Evolutionary conservation across 1,139 yeast species (phyloP), one percentile per base, ranked within the genome.

Genomic region (Kurtzmaniella quercitrusa): DNA sequence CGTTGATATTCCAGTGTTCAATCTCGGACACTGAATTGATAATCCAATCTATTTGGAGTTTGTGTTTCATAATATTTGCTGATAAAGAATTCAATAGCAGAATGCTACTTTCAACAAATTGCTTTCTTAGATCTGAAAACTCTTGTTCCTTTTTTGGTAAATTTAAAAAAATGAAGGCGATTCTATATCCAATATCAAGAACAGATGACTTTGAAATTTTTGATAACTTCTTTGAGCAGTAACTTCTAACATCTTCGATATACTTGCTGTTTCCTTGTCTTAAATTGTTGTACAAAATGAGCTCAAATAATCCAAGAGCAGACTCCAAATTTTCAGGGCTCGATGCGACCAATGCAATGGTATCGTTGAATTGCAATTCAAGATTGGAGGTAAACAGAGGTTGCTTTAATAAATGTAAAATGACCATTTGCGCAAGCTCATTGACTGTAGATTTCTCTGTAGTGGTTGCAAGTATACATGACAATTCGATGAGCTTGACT

Each of bases 311-410:
- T 0, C 52, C 50, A 40, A 46, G 41, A 1, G 62, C 45, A 8
- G 48, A 18, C 11, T 31, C 37, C 41, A 46, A 47, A 1, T 60
- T 50, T 1, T 54, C 51, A 2, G 51, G 44, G 11, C 47, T 44
- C 0, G 57, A 48, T 0, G 51, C 51, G 14, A 69, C 45, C 41
- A 70, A 37, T 12, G 50, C 42, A 7, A 61, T 37, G 1, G 70
- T 47, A 1, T 48, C 46, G 0, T 55, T 44, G 37, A 73, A 53
- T 31, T 79, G 67, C 0, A 66, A 60, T 55, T 82, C 88, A 15
- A 81, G 49, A 0, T 51, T 51, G 0, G 87, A 74, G 49, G 65
- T 79, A 51, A 67, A 75, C 0, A 85, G 73, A 5, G 85, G 83
- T 8, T 69, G 64, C 2, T 52, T 46, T 15, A 81, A 53, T 18